Conservation (phyloP, 108 stramenopile species). For the Skeletonema potamos region DNA sequence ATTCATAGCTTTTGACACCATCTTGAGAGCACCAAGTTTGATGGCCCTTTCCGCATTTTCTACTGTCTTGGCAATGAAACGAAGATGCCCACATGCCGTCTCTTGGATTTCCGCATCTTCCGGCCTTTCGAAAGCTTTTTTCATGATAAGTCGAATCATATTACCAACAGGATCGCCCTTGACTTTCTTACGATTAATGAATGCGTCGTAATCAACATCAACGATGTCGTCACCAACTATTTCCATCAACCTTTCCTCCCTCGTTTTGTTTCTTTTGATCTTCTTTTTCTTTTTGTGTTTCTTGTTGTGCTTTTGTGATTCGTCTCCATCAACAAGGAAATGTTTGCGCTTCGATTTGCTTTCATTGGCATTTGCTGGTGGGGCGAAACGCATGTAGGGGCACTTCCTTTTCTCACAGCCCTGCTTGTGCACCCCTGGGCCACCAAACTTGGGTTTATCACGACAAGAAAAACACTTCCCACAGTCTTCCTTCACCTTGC, state of each 20-base stretch:
- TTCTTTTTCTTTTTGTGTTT: neutral
- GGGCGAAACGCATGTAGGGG: conserved; percentile 39
- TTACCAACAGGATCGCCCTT: conserved; percentile 13
- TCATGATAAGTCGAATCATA: conserved; percentile 12
- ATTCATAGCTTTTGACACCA: conserved; percentile 30
- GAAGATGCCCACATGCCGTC: conserved; percentile 10
- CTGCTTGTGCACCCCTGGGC: conserved; percentile 24
- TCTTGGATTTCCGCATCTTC: conserved; percentile 4
- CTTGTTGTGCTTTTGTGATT: neutral
- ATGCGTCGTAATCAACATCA: neutral
- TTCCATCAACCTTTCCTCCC: neutral
- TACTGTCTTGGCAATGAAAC: conserved; percentile 8
- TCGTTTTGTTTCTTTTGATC: neutral
- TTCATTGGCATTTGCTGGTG: conserved; percentile 17
- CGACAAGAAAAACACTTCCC: conserved; percentile 33
- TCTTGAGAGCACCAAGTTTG: conserved; percentile 21
- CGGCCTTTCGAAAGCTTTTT: conserved; percentile 3
- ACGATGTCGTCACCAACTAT: neutral
- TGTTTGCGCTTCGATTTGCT: conserved; percentile 8
- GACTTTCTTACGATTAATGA: neutral
- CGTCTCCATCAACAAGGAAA: conserved; percentile 9
- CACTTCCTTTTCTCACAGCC: conserved; percentile 25
- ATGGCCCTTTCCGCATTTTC: conserved; percentile 19
- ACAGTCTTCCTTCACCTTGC: conserved; percentile 27
- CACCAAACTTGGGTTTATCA: conserved; percentile 46